phyloP scores from a whole-genome alignment of 371 early-diverging fungal species.

The Mucor lusitanicus region DNA sequence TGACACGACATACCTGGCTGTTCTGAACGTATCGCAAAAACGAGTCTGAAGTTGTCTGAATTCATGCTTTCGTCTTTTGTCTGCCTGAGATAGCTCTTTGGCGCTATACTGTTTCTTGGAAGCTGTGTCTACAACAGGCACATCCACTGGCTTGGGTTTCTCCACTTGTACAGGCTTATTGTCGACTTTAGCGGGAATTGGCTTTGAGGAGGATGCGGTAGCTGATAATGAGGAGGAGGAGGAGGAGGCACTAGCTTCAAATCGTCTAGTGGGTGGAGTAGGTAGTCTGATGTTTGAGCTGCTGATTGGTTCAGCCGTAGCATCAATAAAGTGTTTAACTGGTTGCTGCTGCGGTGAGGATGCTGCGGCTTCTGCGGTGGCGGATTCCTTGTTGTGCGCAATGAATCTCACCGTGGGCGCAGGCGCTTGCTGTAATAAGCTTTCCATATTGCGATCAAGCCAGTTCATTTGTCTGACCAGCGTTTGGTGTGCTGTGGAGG shows the following conservation, averaged over 20 bases:
- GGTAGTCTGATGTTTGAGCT: neutral
- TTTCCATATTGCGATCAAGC: conserved; percentile 62
- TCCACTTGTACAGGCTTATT: neutral
- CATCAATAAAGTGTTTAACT: conserved; percentile 6
- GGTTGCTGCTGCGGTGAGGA: conserved; percentile 5
- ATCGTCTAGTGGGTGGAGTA: neutral
- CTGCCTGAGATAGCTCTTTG: conserved; percentile 28
- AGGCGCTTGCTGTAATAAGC: conserved; percentile 56
- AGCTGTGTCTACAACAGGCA: neutral
- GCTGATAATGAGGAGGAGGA: neutral
- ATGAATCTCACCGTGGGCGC: conserved; percentile 59
- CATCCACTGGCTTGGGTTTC: neutral
- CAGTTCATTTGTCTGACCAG: conserved; percentile 59
- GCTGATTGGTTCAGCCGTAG: conserved; percentile 5
- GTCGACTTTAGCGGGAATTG: neutral
- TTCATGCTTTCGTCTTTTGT: conserved; percentile 34
- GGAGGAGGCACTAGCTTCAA: neutral
- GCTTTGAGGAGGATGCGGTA: neutral
- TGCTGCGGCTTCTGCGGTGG: neutral
- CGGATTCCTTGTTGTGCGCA: conserved; percentile 7
- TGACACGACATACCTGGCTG: conserved; percentile 18
- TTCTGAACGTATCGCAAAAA: conserved; percentile 43
- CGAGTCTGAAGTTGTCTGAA: conserved; percentile 47
- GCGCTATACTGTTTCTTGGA: conserved; percentile 5
- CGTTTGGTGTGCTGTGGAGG: conserved; percentile 25